Conservation (phyloP, 257 asterid genomes). For the Solanum chilense region DNA sequence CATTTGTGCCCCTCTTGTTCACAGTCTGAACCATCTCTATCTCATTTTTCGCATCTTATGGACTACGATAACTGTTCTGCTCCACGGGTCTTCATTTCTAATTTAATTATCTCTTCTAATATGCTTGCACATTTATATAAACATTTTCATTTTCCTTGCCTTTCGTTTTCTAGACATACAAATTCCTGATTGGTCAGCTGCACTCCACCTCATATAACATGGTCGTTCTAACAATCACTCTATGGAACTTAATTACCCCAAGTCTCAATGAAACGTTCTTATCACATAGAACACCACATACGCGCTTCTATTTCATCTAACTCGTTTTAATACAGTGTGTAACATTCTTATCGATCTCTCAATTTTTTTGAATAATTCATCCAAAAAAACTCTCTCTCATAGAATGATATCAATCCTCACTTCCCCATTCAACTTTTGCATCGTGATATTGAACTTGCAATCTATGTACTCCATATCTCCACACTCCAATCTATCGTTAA, state of each 20-base stretch:
- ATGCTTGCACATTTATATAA: not conserved
- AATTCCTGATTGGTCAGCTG: not conserved
- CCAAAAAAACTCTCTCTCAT: not conserved
- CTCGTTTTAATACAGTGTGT: not conserved
- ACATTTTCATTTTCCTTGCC: rapidly evolving
- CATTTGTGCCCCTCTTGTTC: not conserved
- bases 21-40: not conserved
- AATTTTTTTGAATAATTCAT: not conserved
- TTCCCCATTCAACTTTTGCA: not conserved
- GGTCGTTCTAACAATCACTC: rapidly evolving
- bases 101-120: not conserved
- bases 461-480: too few relatives aligned
- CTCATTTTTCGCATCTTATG: not conserved
- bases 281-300: not conserved
- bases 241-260: not conserved
- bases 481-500: not conserved
- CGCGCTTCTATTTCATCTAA: not conserved
- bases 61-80: not conserved
- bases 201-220: not conserved
- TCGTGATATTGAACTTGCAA: not conserved
- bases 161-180: not conserved
- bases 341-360: rapidly evolving
- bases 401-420: not conserved
- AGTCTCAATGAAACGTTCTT: not conserved
- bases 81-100: not conserved